These are phyloP conservation scores for Sporormia fimetaria DNA, from an alignment of 495 filamentous ascomycete species.

Conservation along the genomic window DNA sequence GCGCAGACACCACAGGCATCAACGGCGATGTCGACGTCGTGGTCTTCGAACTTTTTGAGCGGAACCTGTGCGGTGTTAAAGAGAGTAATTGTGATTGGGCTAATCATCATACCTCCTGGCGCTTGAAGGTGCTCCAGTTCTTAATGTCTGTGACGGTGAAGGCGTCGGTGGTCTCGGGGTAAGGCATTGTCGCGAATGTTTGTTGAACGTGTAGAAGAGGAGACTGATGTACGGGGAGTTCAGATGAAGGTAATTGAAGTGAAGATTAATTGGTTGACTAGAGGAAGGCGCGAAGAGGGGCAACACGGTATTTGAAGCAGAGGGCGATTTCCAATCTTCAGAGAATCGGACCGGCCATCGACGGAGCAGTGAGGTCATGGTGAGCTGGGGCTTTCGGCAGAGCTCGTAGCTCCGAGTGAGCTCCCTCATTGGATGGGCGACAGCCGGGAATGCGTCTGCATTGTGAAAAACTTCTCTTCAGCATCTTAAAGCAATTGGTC, in stretches of 20 bases:
- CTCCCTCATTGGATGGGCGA: too few relatives aligned
- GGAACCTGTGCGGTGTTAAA: slow-evolving; percentile 45
- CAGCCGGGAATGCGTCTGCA: too few relatives aligned
- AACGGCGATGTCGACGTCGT: slow-evolving; percentile 64
- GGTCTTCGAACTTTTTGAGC: slow-evolving; percentile 63
- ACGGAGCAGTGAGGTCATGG: too few relatives aligned
- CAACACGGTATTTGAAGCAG: too few relatives aligned
- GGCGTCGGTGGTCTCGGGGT: slow-evolving; percentile 66
- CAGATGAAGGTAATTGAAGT: background rate
- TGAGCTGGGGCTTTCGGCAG: too few relatives aligned
- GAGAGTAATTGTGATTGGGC: background rate
- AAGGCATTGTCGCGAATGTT: slow-evolving; percentile 46
- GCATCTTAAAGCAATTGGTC: too few relatives aligned
- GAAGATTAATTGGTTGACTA: background rate
- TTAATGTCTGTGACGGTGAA: slow-evolving; percentile 55
- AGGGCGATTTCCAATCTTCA: too few relatives aligned
- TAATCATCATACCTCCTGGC: slow-evolving; percentile 42
- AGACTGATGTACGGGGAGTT: too few relatives aligned
- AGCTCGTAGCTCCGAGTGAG: too few relatives aligned
- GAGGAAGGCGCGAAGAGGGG: background rate
- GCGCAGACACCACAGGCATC: slow-evolving; percentile 71
- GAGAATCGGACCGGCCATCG: too few relatives aligned
- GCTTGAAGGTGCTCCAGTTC: slow-evolving; percentile 52
- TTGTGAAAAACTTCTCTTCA: too few relatives aligned
- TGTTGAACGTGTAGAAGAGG: background rate